phyloP scores from a whole-genome alignment of 2,329 filamentous ascomycete species.

The Orbilia blumenaviensis region DNA sequence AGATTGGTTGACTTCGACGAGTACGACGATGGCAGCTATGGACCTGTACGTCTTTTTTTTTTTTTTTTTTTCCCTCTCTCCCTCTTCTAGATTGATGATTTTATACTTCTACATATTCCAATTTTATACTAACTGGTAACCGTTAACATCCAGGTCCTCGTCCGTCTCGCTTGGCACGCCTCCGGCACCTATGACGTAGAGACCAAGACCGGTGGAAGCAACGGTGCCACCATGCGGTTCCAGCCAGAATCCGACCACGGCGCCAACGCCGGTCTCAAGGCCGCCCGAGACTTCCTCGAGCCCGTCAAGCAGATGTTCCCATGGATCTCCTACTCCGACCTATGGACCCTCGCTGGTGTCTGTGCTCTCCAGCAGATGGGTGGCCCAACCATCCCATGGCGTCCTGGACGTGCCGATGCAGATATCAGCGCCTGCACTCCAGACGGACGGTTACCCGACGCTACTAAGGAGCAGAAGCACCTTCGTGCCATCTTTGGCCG shows the following conservation, averaged over 20 bases:
- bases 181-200: constrained; percentile 90
- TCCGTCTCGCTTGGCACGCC: constrained; percentile 92
- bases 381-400: constrained; percentile 85
- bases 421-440: constrained; percentile 88
- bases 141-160: constrained; percentile 71
- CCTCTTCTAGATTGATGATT: neutral
- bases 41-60: constrained; percentile 68
- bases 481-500: constrained; percentile 91
- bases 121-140: neutral
- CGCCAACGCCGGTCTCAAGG: constrained; percentile 88
- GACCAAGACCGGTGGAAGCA: constrained; percentile 89
- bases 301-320: constrained; percentile 90
- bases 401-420: constrained; percentile 82
- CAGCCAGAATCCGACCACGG: constrained; percentile 87
- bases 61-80: neutral
- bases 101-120: too few species aligned
- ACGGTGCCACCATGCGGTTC: constrained; percentile 97
- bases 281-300: constrained; percentile 90
- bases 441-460: constrained; percentile 89
- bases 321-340: constrained; percentile 95
- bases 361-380: constrained; percentile 94
- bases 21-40: constrained; percentile 96
- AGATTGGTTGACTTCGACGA: constrained; percentile 87
- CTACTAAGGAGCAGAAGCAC: constrained; percentile 78
- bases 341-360: constrained; percentile 91